phyloP scores from a whole-genome alignment of 2,329 filamentous ascomycete genomes.

The Microsporum canis region DNA sequence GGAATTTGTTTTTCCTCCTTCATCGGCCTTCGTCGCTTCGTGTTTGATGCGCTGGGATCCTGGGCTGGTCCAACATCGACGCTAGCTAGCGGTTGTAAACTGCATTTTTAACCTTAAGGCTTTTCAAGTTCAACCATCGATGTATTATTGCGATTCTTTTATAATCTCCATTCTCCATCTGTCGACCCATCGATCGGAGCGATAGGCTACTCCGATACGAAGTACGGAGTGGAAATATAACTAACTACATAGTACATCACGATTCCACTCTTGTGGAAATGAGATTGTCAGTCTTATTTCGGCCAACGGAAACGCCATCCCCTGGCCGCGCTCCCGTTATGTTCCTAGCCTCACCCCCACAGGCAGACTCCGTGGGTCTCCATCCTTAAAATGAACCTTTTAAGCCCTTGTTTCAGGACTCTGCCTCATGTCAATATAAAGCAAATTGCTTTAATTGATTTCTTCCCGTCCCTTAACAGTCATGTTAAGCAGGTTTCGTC shows the following conservation, averaged over 20 bases:
- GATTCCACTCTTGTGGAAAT: background rate
- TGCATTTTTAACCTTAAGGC: background rate
- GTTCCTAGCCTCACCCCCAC: background rate
- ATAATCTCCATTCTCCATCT: background rate
- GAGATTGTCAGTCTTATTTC: background rate
- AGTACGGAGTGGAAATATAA: background rate
- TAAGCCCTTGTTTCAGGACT: background rate
- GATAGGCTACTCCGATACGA: background rate
- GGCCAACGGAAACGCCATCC: background rate
- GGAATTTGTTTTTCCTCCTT: background rate
- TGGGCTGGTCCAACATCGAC: background rate
- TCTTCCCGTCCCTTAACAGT: background rate
- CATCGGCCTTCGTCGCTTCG: background rate
- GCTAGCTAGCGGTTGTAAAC: background rate
- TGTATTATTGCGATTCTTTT: background rate
- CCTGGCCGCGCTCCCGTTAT: conserved; percentile 1
- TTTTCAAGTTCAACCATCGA: too few species aligned
- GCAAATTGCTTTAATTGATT: conserved; percentile 3
- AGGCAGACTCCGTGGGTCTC: background rate
- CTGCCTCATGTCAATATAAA: background rate
- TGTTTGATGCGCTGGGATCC: background rate
- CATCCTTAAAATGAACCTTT: conserved; percentile 2
- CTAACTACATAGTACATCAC: background rate
- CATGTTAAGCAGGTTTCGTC: background rate
- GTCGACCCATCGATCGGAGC: background rate